Conservation (phyloP, 2,329 filamentous ascomycete species). For the Neofusicoccum kwambonambiense region DNA sequence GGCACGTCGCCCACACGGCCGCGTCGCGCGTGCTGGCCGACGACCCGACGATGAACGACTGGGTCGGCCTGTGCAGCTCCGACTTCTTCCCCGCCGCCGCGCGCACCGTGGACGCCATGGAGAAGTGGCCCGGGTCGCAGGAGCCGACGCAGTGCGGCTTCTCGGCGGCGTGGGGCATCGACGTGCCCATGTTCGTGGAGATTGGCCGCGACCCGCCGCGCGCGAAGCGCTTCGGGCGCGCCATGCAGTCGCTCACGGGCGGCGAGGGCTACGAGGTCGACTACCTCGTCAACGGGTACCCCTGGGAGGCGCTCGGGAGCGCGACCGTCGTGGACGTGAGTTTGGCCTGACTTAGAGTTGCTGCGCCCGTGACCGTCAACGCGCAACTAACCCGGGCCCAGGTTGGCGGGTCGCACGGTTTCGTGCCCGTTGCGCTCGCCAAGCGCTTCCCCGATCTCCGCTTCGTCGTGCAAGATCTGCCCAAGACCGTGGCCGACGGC, state of each 20-base stretch:
- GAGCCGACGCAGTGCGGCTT: slow-evolving; percentile 20
- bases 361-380: neutral
- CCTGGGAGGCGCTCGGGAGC: slow-evolving; percentile 19
- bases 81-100: slow-evolving; percentile 22
- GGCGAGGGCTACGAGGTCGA: slow-evolving; percentile 21
- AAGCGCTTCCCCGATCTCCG: slow-evolving; percentile 15
- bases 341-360: neutral
- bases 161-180: slow-evolving; percentile 13
- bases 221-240: slow-evolving; percentile 20
- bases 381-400: slow-evolving; percentile 9
- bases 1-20: slow-evolving; percentile 42
- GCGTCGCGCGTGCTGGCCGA: slow-evolving; percentile 21
- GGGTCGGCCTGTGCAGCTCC: slow-evolving; percentile 19
- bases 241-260: slow-evolving; percentile 20
- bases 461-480: slow-evolving; percentile 24
- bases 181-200: slow-evolving; percentile 21
- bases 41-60: slow-evolving; percentile 21
- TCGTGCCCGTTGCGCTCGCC: slow-evolving; percentile 20
- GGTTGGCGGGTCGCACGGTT: slow-evolving; percentile 22
- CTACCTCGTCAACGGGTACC: slow-evolving; percentile 20
- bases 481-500: slow-evolving; percentile 21
- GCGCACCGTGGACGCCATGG: slow-evolving; percentile 18
- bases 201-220: slow-evolving; percentile 19
- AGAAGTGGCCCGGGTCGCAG: slow-evolving; percentile 21
- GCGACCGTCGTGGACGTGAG: slow-evolving; percentile 21